Evolutionary conservation across 441 rosid genomes (phyloP).

Genomic region (Arabidopsis hybrid): DNA sequence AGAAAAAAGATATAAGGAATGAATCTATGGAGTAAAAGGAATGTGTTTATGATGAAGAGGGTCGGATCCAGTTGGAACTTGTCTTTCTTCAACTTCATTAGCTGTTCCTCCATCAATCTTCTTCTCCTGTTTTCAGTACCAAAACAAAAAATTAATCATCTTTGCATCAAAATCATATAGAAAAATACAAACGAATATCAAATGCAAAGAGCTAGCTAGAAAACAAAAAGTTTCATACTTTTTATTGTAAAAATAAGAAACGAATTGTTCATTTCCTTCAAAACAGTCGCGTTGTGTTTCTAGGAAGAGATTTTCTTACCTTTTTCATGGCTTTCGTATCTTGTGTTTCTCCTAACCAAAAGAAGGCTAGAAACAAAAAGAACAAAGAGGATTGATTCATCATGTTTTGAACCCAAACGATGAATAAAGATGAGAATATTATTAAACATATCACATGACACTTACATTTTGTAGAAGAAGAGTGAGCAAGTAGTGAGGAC

Average conservation of each 20-base stretch:
- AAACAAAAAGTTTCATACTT: neutral
- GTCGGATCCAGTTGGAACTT: slow-evolving; percentile 80
- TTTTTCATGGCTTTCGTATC: slow-evolving; percentile 31
- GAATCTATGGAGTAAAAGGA: slow-evolving; percentile 53
- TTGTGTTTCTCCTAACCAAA: slow-evolving; percentile 36
- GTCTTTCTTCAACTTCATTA: slow-evolving; percentile 51
- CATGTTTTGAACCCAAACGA: slow-evolving; percentile 5
- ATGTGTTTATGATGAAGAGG: slow-evolving; percentile 72
- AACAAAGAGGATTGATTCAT: neutral
- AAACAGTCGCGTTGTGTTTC: neutral
- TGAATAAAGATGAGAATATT: neutral
- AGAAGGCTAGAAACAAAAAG: slow-evolving; percentile 17
- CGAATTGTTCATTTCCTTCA: neutral
- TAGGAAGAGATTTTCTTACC: slow-evolving; percentile 13
- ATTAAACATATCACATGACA: neutral
- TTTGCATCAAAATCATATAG: neutral
- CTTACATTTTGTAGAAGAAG: slow-evolving; percentile 41
- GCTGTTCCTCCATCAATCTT: slow-evolving; percentile 37
- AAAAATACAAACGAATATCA: neutral
- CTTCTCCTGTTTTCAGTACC: slow-evolving; percentile 24
- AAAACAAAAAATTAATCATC: neutral
- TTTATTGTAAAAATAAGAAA: neutral
- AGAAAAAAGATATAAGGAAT: neutral
- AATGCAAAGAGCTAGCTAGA: neutral
- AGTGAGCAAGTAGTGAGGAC: slow-evolving; percentile 8